Evolutionary conservation across 2,329 filamentous ascomycete species (phyloP), one percentile per base, ranked within the genome.

Genomic region (Alternaria gaisen): DNA sequence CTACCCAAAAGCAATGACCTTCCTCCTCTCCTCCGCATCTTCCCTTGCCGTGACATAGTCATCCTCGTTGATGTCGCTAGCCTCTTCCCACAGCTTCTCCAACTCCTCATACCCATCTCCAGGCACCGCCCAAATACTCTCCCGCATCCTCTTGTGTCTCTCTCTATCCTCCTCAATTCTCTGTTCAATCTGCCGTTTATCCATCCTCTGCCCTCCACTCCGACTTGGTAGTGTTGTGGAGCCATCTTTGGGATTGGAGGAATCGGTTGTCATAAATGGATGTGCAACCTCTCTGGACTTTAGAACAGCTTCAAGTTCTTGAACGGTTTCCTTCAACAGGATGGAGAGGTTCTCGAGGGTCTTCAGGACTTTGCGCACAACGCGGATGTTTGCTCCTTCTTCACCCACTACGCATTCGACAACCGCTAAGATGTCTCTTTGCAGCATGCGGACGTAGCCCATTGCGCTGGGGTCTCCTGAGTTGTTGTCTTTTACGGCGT

Each of bases 101-200:
- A 93, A 90, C 80, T 98, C 94, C 53, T 68, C 65, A n/a, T 75
- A 74, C 9, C 84, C 82, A 32, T 87, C 85, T 9, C 86, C 84
- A 30, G 87, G 87, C 3, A 97, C 89, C 0, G 93, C 92, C 95
- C 96, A 99, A 64, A 97, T 96, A 71, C 90, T 93, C 81, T 99
- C 95, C 22, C 95, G 84, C 72, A 94, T 83, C 43, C 94, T 84
- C 83, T 99, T 99, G 79, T 99, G 96, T 43, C 95, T 84, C 79
- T 99, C 95, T 4, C 95, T 85, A 79, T 99, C 95, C 80, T 99
- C 96, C 71, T 99, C 96, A 65, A 99, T 97, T 41, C 95, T 86
- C 82, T 98, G 94, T 80, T 98, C 94, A 54, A 97, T 91, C 80
- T 97, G 92, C 57, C 91, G 87, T 80, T 94, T 95, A 73, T 97